These are phyloP conservation scores for Penicillium freii DNA, from an alignment of 2,329 filamentous ascomycete species.

Conservation along the genomic window DNA sequence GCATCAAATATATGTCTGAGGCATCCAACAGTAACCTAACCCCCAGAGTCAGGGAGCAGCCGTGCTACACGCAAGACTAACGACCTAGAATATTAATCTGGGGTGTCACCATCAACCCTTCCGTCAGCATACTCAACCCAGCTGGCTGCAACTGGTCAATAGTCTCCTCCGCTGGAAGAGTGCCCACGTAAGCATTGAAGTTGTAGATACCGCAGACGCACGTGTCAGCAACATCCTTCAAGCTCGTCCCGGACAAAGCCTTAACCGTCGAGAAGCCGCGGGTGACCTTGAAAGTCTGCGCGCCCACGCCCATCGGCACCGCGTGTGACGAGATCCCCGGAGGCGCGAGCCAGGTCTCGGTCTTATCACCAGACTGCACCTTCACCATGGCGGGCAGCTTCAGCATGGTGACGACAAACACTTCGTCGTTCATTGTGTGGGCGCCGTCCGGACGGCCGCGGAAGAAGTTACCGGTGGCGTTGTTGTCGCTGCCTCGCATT, in stretches of 20 bases:
- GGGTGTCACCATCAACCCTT: constrained; percentile 32
- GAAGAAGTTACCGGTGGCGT: constrained; percentile 53
- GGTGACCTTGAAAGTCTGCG: constrained; percentile 49
- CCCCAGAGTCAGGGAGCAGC: background rate
- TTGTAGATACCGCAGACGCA: constrained; percentile 56
- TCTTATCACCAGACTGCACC: constrained; percentile 48
- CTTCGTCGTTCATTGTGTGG: constrained; percentile 50
- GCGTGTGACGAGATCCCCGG: constrained; percentile 48
- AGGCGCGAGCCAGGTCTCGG: constrained; percentile 46
- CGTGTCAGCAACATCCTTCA: constrained; percentile 50
- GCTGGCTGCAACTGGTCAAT: constrained; percentile 40
- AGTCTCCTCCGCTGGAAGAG: constrained; percentile 40
- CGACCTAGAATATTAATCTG: constrained; percentile 30
- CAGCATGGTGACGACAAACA: constrained; percentile 56
- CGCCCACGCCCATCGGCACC: constrained; percentile 49
- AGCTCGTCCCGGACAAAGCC: constrained; percentile 45
- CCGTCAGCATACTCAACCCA: constrained; percentile 29
- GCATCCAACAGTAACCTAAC: background rate
- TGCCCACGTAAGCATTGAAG: constrained; percentile 57
- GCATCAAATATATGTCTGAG: too few species aligned
- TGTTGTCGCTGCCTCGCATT: constrained; percentile 43
- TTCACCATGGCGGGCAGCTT: constrained; percentile 46
- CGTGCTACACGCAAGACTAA: background rate
- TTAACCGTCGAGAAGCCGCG: constrained; percentile 42
- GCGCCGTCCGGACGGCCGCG: constrained; percentile 52